phyloP scores from a whole-genome alignment of 2,329 filamentous ascomycete species.

The Fusarium chlamydosporum region DNA sequence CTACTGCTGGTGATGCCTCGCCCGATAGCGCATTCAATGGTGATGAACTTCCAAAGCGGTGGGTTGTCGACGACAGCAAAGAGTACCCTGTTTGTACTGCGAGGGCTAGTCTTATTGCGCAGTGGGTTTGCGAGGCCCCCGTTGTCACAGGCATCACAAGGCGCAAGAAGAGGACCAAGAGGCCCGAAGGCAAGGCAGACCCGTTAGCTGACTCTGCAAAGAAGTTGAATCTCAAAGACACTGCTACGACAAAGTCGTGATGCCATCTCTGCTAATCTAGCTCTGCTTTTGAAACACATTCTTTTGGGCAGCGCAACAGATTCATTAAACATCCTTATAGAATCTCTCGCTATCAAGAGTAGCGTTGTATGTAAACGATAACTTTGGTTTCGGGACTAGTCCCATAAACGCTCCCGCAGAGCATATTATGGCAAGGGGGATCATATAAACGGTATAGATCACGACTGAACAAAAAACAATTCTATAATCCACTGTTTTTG shows the following conservation, averaged over 20 bases:
- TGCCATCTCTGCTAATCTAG: constrained; percentile 3
- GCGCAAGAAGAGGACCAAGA: constrained; percentile 57
- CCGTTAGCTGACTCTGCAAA: constrained; percentile 26
- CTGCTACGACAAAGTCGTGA: neutral
- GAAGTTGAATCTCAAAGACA: constrained; percentile 27
- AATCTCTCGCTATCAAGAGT: constrained; percentile 1
- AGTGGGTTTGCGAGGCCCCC: constrained; percentile 77
- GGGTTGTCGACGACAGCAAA: constrained; percentile 74
- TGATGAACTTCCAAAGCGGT: constrained; percentile 61
- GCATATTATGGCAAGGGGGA: neutral
- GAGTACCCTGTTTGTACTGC: constrained; percentile 80
- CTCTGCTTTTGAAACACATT: constrained; percentile 1
- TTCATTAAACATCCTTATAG: neutral
- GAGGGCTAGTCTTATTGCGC: constrained; percentile 75
- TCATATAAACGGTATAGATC: constrained; percentile 17
- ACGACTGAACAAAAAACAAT: constrained; percentile 19
- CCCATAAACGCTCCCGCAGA: neutral
- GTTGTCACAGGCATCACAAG: constrained; percentile 55
- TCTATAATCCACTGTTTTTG: constrained; percentile 28
- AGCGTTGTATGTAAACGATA: neutral
- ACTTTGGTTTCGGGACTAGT: neutral
- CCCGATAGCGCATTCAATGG: neutral
- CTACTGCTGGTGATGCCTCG: constrained; percentile 8
- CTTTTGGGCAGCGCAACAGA: neutral
- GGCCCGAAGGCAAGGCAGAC: constrained; percentile 23